A percentile compares a stretch with the other conserved stretches of the same genome.
phyloP scores from a whole-genome alignment of 2,329 filamentous ascomycete genomes.

The Monosporascus sp. region DNA sequence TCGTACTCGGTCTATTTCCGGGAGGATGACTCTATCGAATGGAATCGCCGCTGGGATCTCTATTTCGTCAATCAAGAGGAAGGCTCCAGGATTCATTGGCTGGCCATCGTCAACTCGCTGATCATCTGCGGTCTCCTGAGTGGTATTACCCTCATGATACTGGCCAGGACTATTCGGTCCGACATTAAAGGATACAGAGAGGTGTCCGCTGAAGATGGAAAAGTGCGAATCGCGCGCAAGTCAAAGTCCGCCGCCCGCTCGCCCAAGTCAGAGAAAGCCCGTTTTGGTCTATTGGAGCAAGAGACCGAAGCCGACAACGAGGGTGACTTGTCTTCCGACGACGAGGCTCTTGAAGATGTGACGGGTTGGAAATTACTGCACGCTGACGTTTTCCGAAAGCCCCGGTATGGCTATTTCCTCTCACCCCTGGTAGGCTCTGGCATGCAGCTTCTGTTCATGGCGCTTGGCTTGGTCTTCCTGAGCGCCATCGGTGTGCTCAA shows the following conservation, averaged over 20 bases:
- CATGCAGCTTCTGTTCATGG: slow-evolving; percentile 82
- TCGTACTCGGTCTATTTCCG: slow-evolving; percentile 89
- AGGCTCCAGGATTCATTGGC: slow-evolving; percentile 76
- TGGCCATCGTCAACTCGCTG: slow-evolving; percentile 82
- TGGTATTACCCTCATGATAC: slow-evolving; percentile 73
- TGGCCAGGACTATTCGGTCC: slow-evolving; percentile 70
- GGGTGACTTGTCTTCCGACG: slow-evolving; percentile 58
- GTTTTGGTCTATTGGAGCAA: slow-evolving; percentile 54
- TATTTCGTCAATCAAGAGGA: slow-evolving; percentile 88
- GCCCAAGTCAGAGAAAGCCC: slow-evolving; percentile 46
- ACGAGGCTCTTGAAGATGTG: slow-evolving; percentile 70
- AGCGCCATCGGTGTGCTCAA: slow-evolving; percentile 76
- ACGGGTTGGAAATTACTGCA: slow-evolving; percentile 87
- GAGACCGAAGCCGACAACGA: slow-evolving; percentile 47
- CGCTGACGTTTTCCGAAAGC: slow-evolving; percentile 79
- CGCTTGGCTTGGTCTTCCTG: slow-evolving; percentile 63
- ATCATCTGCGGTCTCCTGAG: slow-evolving; percentile 77
- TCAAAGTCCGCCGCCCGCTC: slow-evolving; percentile 37
- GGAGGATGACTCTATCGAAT: slow-evolving; percentile 74
- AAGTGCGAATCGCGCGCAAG: slow-evolving; percentile 48
- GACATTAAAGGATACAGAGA: slow-evolving; percentile 75
- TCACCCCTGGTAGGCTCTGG: slow-evolving; percentile 80
- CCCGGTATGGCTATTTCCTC: slow-evolving; percentile 63
- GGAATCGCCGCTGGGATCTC: slow-evolving; percentile 79
- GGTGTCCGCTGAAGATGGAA: slow-evolving; percentile 60